These are phyloP conservation scores for Prunus fruticosa DNA, from an alignment of 306 rosid genomes.

Conservation along the genomic window DNA sequence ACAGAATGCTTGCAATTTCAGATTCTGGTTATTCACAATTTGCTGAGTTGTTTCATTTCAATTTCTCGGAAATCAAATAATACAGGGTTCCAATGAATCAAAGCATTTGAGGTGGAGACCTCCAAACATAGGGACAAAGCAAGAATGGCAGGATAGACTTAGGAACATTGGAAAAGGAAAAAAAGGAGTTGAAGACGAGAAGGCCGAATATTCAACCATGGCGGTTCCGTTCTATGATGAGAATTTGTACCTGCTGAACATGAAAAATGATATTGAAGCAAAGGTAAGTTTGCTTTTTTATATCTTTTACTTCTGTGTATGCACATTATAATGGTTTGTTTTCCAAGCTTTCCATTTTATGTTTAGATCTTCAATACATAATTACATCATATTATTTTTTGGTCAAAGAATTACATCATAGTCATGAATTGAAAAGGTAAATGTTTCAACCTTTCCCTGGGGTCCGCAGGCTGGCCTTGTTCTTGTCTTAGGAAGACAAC, in stretches of 20 bases:
- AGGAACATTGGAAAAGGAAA: conserved; percentile 68
- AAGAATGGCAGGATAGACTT: conserved; percentile 89
- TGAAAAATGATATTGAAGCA: conserved; percentile 81
- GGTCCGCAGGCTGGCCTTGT: neutral
- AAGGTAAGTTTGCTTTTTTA: conserved; percentile 49
- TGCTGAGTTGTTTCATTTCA: neutral
- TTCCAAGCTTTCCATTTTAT: neutral
- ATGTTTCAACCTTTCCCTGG: neutral
- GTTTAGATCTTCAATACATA: neutral
- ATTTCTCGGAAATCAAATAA: conserved; percentile 13
- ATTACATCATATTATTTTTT: neutral
- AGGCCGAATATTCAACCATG: conserved; percentile 61
- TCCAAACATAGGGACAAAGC: conserved; percentile 61
- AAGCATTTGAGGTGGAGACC: conserved; percentile 71
- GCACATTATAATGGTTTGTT: neutral
- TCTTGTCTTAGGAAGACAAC: neutral
- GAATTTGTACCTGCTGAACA: conserved; percentile 66
- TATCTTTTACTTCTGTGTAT: conserved; percentile 7
- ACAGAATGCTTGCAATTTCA: neutral
- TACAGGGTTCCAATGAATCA: conserved; percentile 47
- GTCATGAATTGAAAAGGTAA: neutral
- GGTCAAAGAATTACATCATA: neutral
- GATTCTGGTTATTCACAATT: neutral
- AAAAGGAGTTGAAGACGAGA: conserved; percentile 71
- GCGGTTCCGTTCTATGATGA: conserved; percentile 81